phyloP scores from a whole-genome alignment of 805 yeast species.

The Ogataea corticis region DNA sequence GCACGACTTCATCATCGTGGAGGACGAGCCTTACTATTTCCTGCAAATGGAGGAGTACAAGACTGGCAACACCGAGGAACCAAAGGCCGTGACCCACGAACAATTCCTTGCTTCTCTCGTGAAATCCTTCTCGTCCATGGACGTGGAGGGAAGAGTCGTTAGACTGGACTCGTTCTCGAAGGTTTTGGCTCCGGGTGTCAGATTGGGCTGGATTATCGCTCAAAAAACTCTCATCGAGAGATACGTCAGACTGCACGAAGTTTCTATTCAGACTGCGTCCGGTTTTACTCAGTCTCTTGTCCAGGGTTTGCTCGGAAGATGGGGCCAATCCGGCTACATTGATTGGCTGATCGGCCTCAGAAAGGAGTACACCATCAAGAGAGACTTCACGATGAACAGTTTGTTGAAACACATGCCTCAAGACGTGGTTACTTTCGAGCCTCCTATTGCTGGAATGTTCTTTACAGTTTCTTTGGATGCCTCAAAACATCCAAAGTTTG shows the following conservation, averaged over 20 bases:
- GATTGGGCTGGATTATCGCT: slow-evolving; percentile 89
- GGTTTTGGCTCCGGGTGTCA: slow-evolving; percentile 86
- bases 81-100: slow-evolving; percentile 48
- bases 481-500: slow-evolving; percentile 74
- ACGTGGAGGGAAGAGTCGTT: slow-evolving; percentile 84
- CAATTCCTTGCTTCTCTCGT: slow-evolving; percentile 68
- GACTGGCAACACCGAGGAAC: slow-evolving; percentile 33
- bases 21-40: slow-evolving; percentile 98
- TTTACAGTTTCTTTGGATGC: slow-evolving; percentile 75
- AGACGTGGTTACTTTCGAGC: slow-evolving; percentile 41
- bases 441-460: slow-evolving; percentile 89
- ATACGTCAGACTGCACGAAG: slow-evolving; percentile 72
- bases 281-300: slow-evolving; percentile 77
- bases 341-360: slow-evolving; percentile 87
- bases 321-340: slow-evolving; percentile 90
- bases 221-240: slow-evolving; percentile 65
- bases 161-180: slow-evolving; percentile 90
- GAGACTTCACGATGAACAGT: slow-evolving; percentile 84
- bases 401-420: slow-evolving; percentile 58
- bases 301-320: slow-evolving; percentile 69
- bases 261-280: slow-evolving; percentile 73
- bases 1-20: slow-evolving; percentile 83
- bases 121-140: slow-evolving; percentile 73
- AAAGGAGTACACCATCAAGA: slow-evolving; percentile 79
- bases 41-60: slow-evolving; percentile 86